Conservation (phyloP, 805 yeast genomes). For the Candida berthetii region DNA sequence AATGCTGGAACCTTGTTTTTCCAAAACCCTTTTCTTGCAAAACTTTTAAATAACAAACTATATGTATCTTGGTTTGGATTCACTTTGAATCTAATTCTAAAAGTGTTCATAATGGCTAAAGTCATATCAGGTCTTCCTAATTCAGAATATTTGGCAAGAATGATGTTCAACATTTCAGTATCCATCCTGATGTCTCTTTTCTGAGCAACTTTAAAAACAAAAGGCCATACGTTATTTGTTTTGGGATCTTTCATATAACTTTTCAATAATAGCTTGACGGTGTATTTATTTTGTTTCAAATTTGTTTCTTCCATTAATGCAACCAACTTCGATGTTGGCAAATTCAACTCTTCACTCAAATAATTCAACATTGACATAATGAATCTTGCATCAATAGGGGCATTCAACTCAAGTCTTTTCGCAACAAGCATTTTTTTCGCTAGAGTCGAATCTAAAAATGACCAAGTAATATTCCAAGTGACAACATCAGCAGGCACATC, state of each 20-base stretch:
- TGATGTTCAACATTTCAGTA: slow-evolving; percentile 20
- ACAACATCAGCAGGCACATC: slow-evolving; percentile 24
- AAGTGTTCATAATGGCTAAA: slow-evolving; percentile 25
- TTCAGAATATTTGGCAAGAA: slow-evolving; percentile 23
- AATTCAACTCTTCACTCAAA: slow-evolving; percentile 7
- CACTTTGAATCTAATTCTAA: slow-evolving; percentile 17
- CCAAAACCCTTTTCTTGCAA: slow-evolving; percentile 27
- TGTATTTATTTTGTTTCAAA: slow-evolving; percentile 18
- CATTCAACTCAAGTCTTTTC: slow-evolving; percentile 22
- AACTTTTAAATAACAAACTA: slow-evolving; percentile 25
- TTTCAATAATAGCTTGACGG: slow-evolving; percentile 20
- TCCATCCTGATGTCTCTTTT: slow-evolving; percentile 8
- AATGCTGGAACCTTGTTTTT: slow-evolving; percentile 15
- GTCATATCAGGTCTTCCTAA: slow-evolving; percentile 29
- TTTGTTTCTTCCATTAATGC: slow-evolving; percentile 8
- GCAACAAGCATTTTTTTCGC: slow-evolving; percentile 25
- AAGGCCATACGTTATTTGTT: slow-evolving; percentile 21
- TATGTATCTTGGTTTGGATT: slow-evolving; percentile 25
- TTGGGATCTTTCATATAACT: slow-evolving; percentile 21
- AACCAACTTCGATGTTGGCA: slow-evolving; percentile 7
- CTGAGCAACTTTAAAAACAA: slow-evolving; percentile 8
- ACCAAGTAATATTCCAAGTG: slow-evolving; percentile 31
- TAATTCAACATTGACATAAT: slow-evolving; percentile 20
- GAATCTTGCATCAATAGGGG: slow-evolving; percentile 24
- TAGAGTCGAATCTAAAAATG: slow-evolving; percentile 24